Conservation (phyloP, 148 eudicot species). For the Drosera capensis region DNA sequence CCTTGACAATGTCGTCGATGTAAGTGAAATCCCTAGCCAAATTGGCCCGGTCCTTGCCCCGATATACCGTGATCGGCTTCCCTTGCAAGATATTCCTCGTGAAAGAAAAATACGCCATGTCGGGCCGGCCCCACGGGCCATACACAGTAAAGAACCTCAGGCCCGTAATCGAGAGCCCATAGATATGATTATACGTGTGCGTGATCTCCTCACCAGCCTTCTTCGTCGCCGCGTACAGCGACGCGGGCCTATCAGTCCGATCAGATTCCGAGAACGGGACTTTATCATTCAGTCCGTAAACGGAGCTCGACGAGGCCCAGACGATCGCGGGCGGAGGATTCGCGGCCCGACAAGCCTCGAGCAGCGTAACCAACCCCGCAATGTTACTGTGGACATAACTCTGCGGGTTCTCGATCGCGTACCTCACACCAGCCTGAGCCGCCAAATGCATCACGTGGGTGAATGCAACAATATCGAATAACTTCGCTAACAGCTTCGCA, state of each 20-base stretch:
- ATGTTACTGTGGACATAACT: constrained; percentile 29
- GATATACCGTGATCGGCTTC: constrained; percentile 25
- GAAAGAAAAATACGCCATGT: constrained; percentile 35
- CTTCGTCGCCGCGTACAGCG: constrained; percentile 33
- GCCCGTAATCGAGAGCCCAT: constrained; percentile 32
- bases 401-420: constrained; percentile 36
- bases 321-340: constrained; percentile 29
- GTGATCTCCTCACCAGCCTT: constrained; percentile 34
- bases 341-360: constrained; percentile 19
- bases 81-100: constrained; percentile 24
- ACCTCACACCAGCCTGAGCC: constrained; percentile 34
- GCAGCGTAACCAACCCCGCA: constrained; percentile 27
- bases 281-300: constrained; percentile 31
- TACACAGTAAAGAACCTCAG: constrained; percentile 33
- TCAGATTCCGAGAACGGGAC: constrained; percentile 30
- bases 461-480: constrained; percentile 18
- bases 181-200: constrained; percentile 26
- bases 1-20: constrained; percentile 35
- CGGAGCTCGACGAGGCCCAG: constrained; percentile 37
- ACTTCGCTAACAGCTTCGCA: constrained; percentile 11
- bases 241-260: constrained; percentile 33
- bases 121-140: constrained; percentile 43
- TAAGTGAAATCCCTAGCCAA: constrained; percentile 33
- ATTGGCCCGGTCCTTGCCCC: constrained; percentile 28
- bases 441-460: constrained; percentile 42